Conservation (phyloP, 1,139 yeast species). For the Debaryomyces subglobosus region DNA sequence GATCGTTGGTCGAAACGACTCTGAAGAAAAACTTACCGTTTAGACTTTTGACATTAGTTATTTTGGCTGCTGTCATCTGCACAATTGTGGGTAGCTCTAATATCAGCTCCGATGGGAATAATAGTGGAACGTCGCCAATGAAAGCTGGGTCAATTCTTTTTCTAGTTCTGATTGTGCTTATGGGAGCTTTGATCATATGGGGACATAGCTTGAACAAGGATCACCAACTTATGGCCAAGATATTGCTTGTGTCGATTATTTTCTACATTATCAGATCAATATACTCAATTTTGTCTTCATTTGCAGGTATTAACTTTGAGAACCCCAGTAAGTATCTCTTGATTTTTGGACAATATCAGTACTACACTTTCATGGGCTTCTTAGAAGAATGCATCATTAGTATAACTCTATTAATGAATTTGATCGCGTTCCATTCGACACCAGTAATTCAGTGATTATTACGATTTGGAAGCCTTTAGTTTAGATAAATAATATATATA, state of each 20-base stretch:
- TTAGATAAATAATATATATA: background rate
- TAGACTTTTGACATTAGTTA: conserved; percentile 17
- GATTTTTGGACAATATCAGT: conserved; percentile 24
- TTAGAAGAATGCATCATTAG: conserved; percentile 13
- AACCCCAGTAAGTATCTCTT: conserved; percentile 19
- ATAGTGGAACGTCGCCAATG: background rate
- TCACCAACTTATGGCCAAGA: background rate
- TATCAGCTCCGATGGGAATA: background rate
- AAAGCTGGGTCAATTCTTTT: background rate
- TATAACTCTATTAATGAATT: background rate
- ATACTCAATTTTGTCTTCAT: conserved; percentile 20
- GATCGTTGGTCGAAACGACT: background rate
- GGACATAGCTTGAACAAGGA: background rate
- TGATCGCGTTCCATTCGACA: background rate
- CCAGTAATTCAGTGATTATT: background rate
- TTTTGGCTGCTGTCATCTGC: conserved; percentile 19
- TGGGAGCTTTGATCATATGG: background rate
- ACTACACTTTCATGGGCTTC: conserved; percentile 23
- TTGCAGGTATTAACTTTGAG: conserved; percentile 17
- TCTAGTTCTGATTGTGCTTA: background rate
- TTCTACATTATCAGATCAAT: conserved; percentile 17
- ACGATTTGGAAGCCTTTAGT: background rate
- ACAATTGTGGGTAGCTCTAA: conserved; percentile 18
- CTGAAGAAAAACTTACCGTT: conserved; percentile 10
- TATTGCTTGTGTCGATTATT: conserved; percentile 12